These are phyloP conservation scores for Colletotrichum sp. DNA, from an alignment of 2,329 filamentous ascomycete species.

Conservation along the genomic window DNA sequence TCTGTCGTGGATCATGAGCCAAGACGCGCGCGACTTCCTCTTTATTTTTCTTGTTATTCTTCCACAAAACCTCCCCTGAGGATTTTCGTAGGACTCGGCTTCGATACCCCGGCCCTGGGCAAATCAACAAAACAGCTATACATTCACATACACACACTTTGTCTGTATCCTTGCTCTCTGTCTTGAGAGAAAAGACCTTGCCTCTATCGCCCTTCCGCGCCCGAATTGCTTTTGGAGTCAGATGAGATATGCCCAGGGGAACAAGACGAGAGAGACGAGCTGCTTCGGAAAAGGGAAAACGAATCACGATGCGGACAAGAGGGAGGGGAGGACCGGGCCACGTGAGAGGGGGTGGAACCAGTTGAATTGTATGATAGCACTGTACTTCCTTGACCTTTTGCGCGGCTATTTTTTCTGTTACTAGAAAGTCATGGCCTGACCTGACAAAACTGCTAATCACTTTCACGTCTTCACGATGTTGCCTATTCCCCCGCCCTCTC, in stretches of 20 bases:
- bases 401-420: background rate
- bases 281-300: background rate
- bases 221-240: background rate
- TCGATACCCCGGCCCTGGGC: constrained; percentile 18
- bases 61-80: background rate
- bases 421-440: background rate
- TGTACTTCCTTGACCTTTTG: background rate
- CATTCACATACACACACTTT: background rate
- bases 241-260: constrained; percentile 16
- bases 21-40: background rate
- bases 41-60: background rate
- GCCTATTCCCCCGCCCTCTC: background rate
- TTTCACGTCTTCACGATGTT: background rate
- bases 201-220: background rate
- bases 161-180: constrained; percentile 1
- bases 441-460: background rate
- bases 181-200: background rate
- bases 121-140: constrained; percentile 8
- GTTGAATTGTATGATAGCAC: background rate
- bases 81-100: constrained; percentile 14
- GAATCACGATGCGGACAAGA: background rate
- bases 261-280: constrained; percentile 1
- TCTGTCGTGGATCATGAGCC: constrained; percentile 2
- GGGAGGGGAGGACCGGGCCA: background rate
- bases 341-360: background rate